Percentiles rank a stretch among this genome's conserved stretches.
phyloP scores from a whole-genome alignment of 164 flowering plant species.

The Berberis vulgaris region DNA sequence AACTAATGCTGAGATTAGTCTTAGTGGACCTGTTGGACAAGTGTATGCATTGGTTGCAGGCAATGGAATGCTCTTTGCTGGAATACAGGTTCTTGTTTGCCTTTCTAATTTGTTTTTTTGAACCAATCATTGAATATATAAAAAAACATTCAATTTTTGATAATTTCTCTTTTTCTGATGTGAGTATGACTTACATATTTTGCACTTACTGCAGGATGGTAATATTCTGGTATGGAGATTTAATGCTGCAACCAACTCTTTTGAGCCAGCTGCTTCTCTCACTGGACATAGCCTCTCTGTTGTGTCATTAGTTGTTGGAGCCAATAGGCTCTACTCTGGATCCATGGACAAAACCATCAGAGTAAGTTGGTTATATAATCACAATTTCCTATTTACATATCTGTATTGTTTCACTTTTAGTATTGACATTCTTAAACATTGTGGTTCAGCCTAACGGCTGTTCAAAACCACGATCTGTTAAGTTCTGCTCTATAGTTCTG shows the following conservation, averaged over 20 bases:
- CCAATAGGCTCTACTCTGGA: conserved; percentile 81
- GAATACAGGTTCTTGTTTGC: conserved; percentile 57
- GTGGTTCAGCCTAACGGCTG: no score
- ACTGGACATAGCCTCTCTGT: conserved; percentile 61
- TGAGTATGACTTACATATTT: not conserved
- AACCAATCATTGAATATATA: not conserved
- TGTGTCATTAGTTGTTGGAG: conserved; percentile 80
- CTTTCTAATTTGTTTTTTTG: not conserved
- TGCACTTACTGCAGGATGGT: conserved; percentile 59
- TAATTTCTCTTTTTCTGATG: no score
- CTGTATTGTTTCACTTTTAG: not conserved
- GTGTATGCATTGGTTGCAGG: conserved; percentile 80
- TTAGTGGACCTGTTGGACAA: conserved; percentile 87
- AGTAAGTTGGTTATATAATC: conserved; percentile 33
- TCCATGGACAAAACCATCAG: conserved; percentile 81
- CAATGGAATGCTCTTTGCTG: conserved; percentile 82
- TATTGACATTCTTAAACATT: not conserved
- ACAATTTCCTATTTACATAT: not conserved
- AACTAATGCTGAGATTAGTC: conserved; percentile 44
- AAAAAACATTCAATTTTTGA: no score
- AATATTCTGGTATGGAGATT: conserved; percentile 81
- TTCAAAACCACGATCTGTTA: no score
- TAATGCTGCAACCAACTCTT: conserved; percentile 45
- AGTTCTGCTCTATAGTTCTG: no score
- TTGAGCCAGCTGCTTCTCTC: conserved; percentile 85